A percentile compares a stretch with the other conserved stretches of the same genome.
Evolutionary conservation across 352 stramenopile genomes (phyloP).

Genomic region (Phytophthora cryptogea): DNA sequence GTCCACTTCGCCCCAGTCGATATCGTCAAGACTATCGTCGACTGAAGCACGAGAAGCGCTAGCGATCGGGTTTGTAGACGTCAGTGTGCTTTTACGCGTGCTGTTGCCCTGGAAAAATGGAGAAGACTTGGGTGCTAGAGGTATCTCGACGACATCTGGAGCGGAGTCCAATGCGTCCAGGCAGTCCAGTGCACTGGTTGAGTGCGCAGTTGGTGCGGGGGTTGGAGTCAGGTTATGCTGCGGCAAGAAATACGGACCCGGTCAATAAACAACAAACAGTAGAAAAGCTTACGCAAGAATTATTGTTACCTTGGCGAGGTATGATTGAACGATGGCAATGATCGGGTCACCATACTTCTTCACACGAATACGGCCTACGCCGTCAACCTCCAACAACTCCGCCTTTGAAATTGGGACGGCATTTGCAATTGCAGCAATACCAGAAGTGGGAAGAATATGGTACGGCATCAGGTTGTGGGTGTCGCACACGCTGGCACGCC

Average conservation of each 20-base stretch:
- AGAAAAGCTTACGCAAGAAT: background rate
- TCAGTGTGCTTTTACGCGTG: conserved; percentile 17
- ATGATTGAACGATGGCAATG: conserved; percentile 82
- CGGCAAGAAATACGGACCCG: conserved; percentile 1
- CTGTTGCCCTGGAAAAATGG: conserved; percentile 56
- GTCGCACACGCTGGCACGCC: conserved; percentile 85
- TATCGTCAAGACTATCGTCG: conserved; percentile 61
- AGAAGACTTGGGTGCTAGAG: conserved; percentile 35
- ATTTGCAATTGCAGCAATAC: conserved; percentile 83
- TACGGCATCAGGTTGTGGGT: conserved; percentile 89
- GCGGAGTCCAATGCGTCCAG: conserved; percentile 37
- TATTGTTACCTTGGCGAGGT: conserved; percentile 66
- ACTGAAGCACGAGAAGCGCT: conserved; percentile 11
- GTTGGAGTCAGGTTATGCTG: conserved; percentile 71
- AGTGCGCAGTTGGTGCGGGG: conserved; percentile 22
- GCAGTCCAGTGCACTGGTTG: conserved; percentile 30
- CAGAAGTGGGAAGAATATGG: conserved; percentile 81
- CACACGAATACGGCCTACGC: conserved; percentile 78
- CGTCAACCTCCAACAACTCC: conserved; percentile 82
- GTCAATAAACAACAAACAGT: background rate
- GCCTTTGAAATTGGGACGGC: conserved; percentile 74
- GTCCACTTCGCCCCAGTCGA: conserved; percentile 66
- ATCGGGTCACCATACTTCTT: conserved; percentile 88
- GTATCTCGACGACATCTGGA: conserved; percentile 29
- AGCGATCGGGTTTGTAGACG: conserved; percentile 10